phyloP scores from a whole-genome alignment of 2,329 filamentous ascomycete genomes.

The Huntiella decipiens region DNA sequence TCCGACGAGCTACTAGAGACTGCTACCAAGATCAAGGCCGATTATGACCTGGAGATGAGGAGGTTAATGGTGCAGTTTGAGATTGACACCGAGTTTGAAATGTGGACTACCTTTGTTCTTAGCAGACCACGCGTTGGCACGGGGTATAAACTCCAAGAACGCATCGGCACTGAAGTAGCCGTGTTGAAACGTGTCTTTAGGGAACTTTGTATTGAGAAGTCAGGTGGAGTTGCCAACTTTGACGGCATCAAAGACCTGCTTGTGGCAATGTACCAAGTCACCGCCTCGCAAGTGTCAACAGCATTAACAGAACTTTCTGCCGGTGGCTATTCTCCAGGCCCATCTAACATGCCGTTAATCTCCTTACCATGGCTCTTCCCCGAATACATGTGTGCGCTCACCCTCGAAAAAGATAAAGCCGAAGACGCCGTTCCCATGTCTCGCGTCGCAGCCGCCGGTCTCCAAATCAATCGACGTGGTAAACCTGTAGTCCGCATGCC shows the following conservation, averaged over 20 bases:
- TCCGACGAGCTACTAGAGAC: conserved; percentile 33
- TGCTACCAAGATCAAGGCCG: conserved; percentile 47
- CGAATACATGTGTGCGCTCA: conserved; percentile 50
- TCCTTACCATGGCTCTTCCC: conserved; percentile 89
- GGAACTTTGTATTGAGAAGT: conserved; percentile 43
- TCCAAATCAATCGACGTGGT: neutral
- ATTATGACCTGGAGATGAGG: conserved; percentile 60
- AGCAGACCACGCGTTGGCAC: conserved; percentile 49
- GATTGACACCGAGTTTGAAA: conserved; percentile 74
- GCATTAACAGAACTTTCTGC: conserved; percentile 29
- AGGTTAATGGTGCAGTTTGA: conserved; percentile 73
- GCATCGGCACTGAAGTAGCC: conserved; percentile 49
- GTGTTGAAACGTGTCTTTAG: conserved; percentile 52
- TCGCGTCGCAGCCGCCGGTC: neutral
- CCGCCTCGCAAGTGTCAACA: conserved; percentile 46
- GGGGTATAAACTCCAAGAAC: conserved; percentile 78
- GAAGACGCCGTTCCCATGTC: conserved; percentile 6
- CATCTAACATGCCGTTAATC: conserved; percentile 54
- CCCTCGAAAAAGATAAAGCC: conserved; percentile 19
- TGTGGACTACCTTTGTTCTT: conserved; percentile 74
- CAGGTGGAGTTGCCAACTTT: conserved; percentile 28
- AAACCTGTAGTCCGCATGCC: neutral
- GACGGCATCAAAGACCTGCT: conserved; percentile 51
- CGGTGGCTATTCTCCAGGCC: conserved; percentile 13
- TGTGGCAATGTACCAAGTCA: conserved; percentile 75